Base-by-base conservation (phyloP, 352 stramenopile species). In the Globisporangium canariense region DNA sequence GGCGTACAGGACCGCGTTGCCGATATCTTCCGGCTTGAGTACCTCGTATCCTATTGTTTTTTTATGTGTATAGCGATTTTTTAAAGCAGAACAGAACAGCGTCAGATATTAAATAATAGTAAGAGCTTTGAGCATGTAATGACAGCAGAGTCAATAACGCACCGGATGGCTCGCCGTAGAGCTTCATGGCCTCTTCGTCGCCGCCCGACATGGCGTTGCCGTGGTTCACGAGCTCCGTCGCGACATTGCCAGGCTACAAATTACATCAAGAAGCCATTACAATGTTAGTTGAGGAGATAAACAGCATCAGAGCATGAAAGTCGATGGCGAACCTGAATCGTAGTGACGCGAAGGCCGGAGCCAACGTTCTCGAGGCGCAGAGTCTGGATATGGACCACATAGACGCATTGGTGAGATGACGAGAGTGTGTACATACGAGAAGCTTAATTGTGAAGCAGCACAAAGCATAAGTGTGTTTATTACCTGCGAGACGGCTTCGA, bases 211-310 rank as follows among this genome's bases (percentile, higher is more conserved):
- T 73, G 52, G 70, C 72, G 55, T 87, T 95, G 32, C 88, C 94
- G 60, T 93, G 83, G 68, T 88, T 81, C 47, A 97, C 80, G 18
- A 98, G 77, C 50, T 97, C 87, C n/a, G 91, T 98, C 16, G 79
- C 84, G 22, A 96, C 90, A 66, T 98, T 96, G 28, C 91, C 93
- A 64, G 91, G 93, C 78, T 96, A 28, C n/a, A 46, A 60, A 28
- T 57, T 13, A 9, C 25, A 28, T 28, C 25, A 28, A 28, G 25
- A 28, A 28, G 25, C 1, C 25, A 28, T 28, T 28, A 28, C 25
- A 28, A 28, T 28, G 25, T 28, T 28, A 28, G 25, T 28, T 28
- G 25, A 28, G 25, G 25, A 28, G 25, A 28, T 28, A 28, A 57
- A 25, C 20, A 32, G 6, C 22, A 20, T 54, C 16, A 51, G n/a